Conservation (phyloP, 768 basidiomycete species). For the Mrakia blollopis region DNA sequence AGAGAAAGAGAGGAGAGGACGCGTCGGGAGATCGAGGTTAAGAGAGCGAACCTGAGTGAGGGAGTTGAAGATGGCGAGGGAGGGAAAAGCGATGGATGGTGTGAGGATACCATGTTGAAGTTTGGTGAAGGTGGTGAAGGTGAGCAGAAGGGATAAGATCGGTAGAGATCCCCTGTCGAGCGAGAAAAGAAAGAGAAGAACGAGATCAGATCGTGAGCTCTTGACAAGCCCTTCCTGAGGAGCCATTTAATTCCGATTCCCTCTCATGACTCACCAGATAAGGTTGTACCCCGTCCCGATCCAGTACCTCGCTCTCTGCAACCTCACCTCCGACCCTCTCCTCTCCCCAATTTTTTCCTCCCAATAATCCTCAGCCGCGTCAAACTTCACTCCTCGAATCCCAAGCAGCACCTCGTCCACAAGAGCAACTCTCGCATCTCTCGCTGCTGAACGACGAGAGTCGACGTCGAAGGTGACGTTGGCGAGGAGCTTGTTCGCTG, state of each 20-base stretch:
- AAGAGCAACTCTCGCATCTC: conserved; percentile 17
- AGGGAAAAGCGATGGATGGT: conserved; percentile 76
- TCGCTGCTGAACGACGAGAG: neutral
- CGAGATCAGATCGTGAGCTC: neutral
- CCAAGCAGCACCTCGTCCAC: conserved; percentile 29
- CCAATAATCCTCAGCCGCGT: conserved; percentile 21
- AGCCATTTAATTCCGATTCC: no score
- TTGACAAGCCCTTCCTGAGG: neutral
- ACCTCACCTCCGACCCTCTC: conserved; percentile 18
- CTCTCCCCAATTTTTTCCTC: conserved; percentile 19
- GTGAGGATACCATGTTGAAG: conserved; percentile 49
- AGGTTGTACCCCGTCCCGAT: conserved; percentile 26
- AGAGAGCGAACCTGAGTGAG: conserved; percentile 60
- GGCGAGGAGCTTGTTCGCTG: conserved; percentile 26
- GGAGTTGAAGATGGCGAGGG: conserved; percentile 70
- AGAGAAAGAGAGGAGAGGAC: neutral
- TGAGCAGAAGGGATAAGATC: conserved; percentile 11
- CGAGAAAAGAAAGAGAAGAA: neutral
- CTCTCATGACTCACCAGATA: conserved; percentile 15
- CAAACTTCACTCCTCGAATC: conserved; percentile 26
- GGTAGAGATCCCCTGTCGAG: conserved; percentile 16
- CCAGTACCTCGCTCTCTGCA: conserved; percentile 20
- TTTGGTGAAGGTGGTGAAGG: conserved; percentile 19
- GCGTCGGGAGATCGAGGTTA: conserved; percentile 2
- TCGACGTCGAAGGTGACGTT: conserved; percentile 25